Base-by-base conservation (phyloP, 192 early-diverging fungal genomes). In the Spinellus fusiger region DNA sequence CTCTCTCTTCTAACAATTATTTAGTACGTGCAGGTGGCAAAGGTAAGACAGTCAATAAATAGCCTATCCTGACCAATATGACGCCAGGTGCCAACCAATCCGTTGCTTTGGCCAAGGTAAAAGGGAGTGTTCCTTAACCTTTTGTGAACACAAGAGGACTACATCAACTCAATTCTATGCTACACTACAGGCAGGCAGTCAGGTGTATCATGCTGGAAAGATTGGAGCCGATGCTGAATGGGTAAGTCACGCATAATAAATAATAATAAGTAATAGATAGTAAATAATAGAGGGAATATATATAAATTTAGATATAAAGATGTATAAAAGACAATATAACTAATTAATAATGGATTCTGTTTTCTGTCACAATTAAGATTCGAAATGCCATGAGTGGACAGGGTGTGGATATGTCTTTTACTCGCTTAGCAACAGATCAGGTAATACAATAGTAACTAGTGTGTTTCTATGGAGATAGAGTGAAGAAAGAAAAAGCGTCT, bases 221-320 rank as follows among this genome's bases (percentile, higher is more conserved):
- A 78, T 98, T 12, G 95, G 95, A 16, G 70, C 70, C 8, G 95
- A 98, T 71, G 93, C 90, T 9, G 56, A 59, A 33, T 93, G 87
- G 88, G 81, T 70, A 54, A 54, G 52, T 26, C 32, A 51, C 7
- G 20, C 7, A 51, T 23, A 51, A 22, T 23, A 51, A 51, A n/a
- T 37, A 50, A 6, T 5, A 34, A 50, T 35, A 9, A 3, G 20
- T 16, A 61, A 26, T 37, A 34, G 26, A 8, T 3, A 27, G 22
- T 13, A 7, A 16, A 15, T n/a, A n/a, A n/a, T n/a, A n/a, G n/a
- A n/a, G n/a, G n/a, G n/a, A n/a, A n/a, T n/a, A n/a, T n/a, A n/a
- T n/a, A n/a, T n/a, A n/a, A n/a, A n/a, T n/a, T n/a, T n/a, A n/a
- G n/a, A n/a, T n/a, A n/a, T n/a, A n/a, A n/a, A n/a, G n/a, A n/a